Evolutionary conservation across 805 yeast genomes (phyloP).

Genomic region (Pachysolen tannophilus): DNA sequence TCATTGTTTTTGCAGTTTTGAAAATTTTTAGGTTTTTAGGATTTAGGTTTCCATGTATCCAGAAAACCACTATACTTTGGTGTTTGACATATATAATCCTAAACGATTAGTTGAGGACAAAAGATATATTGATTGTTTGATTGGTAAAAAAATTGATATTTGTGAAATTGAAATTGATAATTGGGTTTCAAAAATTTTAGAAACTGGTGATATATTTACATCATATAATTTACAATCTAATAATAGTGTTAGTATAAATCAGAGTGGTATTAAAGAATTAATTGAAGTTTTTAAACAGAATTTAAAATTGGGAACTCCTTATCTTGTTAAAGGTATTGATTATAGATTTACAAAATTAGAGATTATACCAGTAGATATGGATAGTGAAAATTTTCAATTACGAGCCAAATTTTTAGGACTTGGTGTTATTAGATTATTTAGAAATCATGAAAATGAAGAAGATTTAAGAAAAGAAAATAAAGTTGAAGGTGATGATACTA

Average conservation of each 20-base stretch:
- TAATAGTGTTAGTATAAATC: neutral
- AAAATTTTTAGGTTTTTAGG: too few species aligned
- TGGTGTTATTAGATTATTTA: slow-evolving; percentile 64
- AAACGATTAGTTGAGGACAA: slow-evolving; percentile 12
- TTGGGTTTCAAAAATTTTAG: neutral
- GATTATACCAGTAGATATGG: slow-evolving; percentile 22
- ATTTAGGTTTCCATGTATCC: too few species aligned
- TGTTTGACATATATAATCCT: slow-evolving; percentile 21
- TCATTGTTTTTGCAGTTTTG: too few species aligned
- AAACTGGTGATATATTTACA: slow-evolving; percentile 4
- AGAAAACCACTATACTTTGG: slow-evolving; percentile 14
- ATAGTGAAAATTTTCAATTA: slow-evolving; percentile 16
- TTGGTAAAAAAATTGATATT: slow-evolving; percentile 5
- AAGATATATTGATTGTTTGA: slow-evolving; percentile 14
- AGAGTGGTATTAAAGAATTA: neutral
- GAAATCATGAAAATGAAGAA: slow-evolving; percentile 16
- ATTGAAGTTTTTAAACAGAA: slow-evolving; percentile 10
- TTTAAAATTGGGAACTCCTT: slow-evolving; percentile 7
- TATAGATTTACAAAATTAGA: slow-evolving; percentile 27
- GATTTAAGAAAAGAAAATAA: slow-evolving; percentile 17
- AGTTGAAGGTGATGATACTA: slow-evolving; percentile 47
- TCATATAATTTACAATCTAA: too few species aligned
- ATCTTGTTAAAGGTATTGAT: slow-evolving; percentile 13
- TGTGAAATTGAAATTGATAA: neutral
- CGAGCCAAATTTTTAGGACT: slow-evolving; percentile 61